phyloP scores from a whole-genome alignment of 2,329 filamentous ascomycete genomes.

The Fusarium torreyae region DNA sequence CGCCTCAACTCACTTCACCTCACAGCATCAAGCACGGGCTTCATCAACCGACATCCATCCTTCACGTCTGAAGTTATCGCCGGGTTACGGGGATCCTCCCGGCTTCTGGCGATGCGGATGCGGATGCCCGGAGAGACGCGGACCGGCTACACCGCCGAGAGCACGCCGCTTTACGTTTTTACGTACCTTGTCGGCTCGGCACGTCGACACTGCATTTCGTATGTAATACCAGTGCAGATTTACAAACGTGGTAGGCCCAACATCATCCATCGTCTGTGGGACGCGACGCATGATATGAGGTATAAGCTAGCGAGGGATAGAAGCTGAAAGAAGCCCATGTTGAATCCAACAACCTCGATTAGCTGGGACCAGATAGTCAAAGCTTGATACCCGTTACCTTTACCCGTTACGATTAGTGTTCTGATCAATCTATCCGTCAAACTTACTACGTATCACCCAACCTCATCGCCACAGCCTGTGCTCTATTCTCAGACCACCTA shows the following conservation, averaged over 20 bases:
- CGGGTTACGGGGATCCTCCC: slow-evolving; percentile 27
- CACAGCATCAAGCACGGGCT: slow-evolving; percentile 9
- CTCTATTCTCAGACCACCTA: slow-evolving; percentile 18
- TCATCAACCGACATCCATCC: neutral
- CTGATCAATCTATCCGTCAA: neutral
- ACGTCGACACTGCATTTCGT: neutral
- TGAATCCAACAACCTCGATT: neutral
- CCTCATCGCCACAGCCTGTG: slow-evolving; percentile 16
- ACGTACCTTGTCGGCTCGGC: slow-evolving; percentile 28
- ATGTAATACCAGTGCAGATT: neutral
- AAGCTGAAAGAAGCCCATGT: slow-evolving; percentile 27
- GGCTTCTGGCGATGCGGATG: slow-evolving; percentile 44
- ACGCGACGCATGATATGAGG: slow-evolving; percentile 17
- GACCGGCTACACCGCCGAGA: slow-evolving; percentile 24
- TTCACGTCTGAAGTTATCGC: slow-evolving; percentile 12
- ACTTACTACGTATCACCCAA: slow-evolving; percentile 3
- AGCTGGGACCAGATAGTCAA: slow-evolving; percentile 20
- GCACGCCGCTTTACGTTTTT: slow-evolving; percentile 9
- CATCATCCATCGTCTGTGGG: slow-evolving; percentile 1
- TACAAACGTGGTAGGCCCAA: neutral
- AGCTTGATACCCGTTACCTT: slow-evolving; percentile 8
- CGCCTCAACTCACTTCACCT: neutral
- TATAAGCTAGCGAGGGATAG: slow-evolving; percentile 29
- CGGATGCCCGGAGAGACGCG: slow-evolving; percentile 36
- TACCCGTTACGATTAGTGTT: slow-evolving; percentile 14